phyloP scores from a whole-genome alignment of 768 basidiomycete species.

The Scleroderma citrinum region DNA sequence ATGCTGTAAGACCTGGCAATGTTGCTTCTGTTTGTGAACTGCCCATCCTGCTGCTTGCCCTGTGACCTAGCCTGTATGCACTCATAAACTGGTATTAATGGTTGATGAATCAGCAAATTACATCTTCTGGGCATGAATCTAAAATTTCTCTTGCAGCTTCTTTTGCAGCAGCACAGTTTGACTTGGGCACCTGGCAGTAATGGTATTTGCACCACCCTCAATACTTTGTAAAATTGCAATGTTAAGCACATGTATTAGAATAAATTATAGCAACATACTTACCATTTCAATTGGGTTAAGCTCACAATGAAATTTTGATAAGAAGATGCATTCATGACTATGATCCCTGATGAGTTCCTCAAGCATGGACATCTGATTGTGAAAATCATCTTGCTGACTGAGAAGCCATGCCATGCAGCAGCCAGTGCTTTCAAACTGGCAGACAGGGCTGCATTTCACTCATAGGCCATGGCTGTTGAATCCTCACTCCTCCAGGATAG shows the following conservation, averaged over 20 bases:
- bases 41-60: conserved; percentile 36
- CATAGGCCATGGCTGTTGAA: conserved; percentile 34
- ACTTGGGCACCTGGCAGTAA: not conserved
- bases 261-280: not conserved
- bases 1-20: conserved; percentile 21
- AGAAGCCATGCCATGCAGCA: conserved; percentile 26
- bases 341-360: conserved; percentile 12
- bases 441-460: conserved; percentile 29
- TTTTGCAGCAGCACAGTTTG: not conserved
- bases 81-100: conserved; percentile 33
- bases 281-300: conserved; percentile 23
- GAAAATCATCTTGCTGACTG: conserved; percentile 26
- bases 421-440: conserved; percentile 10
- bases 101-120: not conserved
- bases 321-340: conserved; percentile 27
- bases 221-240: not conserved
- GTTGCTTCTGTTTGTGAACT: conserved; percentile 10
- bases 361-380: conserved; percentile 18
- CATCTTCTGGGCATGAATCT: not conserved
- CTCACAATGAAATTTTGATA: conserved; percentile 34
- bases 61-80: conserved; percentile 32
- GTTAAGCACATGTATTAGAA: not conserved
- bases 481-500: conserved; percentile 28
- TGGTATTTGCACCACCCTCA: not conserved
- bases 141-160: not conserved